These are phyloP conservation scores for Clathrus columnatus DNA, from an alignment of 768 basidiomycete species.

Conservation along the genomic window DNA sequence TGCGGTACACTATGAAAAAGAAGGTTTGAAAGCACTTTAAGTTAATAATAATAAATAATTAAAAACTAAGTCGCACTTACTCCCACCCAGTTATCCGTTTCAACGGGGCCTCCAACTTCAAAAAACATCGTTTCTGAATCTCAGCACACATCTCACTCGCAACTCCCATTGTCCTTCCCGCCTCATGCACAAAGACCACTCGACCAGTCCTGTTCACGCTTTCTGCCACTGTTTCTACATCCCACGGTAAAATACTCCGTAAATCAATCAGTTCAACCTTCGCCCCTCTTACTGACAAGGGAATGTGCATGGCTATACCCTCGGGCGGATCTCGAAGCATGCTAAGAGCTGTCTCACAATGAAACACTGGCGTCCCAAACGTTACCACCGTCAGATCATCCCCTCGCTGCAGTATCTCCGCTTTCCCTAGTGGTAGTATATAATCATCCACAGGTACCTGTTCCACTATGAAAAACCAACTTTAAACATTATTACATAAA, in stretches of 20 bases:
- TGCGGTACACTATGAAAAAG: slow-evolving; percentile 57
- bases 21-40: slow-evolving; percentile 4
- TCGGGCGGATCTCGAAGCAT: slow-evolving; percentile 61
- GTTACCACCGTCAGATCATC: slow-evolving; percentile 83
- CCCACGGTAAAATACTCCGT: slow-evolving; percentile 85
- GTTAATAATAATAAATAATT: background rate
- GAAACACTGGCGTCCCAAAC: slow-evolving; percentile 91
- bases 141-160: slow-evolving; percentile 90
- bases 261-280: slow-evolving; percentile 87
- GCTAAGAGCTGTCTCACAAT: slow-evolving; percentile 76
- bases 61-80: slow-evolving; percentile 42
- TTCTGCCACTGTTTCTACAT: slow-evolving; percentile 67
- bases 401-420: slow-evolving; percentile 67
- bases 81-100: slow-evolving; percentile 89
- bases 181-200: slow-evolving; percentile 87
- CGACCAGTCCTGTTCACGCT: slow-evolving; percentile 81
- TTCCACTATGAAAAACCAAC: slow-evolving; percentile 47
- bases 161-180: slow-evolving; percentile 78
- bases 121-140: slow-evolving; percentile 80
- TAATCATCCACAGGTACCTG: slow-evolving; percentile 89
- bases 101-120: slow-evolving; percentile 82
- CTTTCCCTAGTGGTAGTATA: slow-evolving; percentile 70
- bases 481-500: background rate
- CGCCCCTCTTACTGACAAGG: slow-evolving; percentile 52
- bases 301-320: slow-evolving; percentile 54